Conservation (phyloP, 345 rosid genomes). For the Hirschfeldia incana region DNA sequence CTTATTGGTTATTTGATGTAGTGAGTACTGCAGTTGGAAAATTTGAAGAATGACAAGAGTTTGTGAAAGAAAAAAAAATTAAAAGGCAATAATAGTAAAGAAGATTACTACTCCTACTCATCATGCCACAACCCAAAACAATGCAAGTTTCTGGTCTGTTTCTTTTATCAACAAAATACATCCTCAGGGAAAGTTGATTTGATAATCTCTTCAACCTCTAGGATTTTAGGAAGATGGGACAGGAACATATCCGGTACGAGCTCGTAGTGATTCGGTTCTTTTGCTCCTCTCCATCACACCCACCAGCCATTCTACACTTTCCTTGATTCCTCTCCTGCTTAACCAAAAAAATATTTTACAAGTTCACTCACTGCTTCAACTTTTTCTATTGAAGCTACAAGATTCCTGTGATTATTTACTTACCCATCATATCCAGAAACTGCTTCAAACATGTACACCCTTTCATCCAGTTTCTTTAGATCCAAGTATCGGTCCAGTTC, state of each 20-base stretch:
- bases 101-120: constrained; percentile 27
- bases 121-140: constrained; percentile 28
- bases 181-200: constrained; percentile 11
- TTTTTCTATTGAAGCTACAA: not conserved
- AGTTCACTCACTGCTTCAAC: not conserved
- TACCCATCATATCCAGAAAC: constrained; percentile 94
- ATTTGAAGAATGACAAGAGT: not conserved
- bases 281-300: constrained; percentile 97
- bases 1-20: not conserved
- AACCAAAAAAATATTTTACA: not conserved
- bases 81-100: not conserved
- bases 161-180: constrained; percentile 52
- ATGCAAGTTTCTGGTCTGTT: constrained; percentile 39
- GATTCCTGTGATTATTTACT: constrained; percentile 16
- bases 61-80: not conserved
- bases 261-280: constrained; percentile 86
- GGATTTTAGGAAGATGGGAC: constrained; percentile 38
- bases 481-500: constrained; percentile 81
- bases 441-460: constrained; percentile 93
- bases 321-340: constrained; percentile 84
- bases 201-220: not conserved
- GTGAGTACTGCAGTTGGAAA: not conserved
- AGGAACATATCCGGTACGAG: constrained; percentile 56
- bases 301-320: constrained; percentile 84
- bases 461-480: constrained; percentile 92